Evolutionary conservation across 345 rosid species (phyloP).

Genomic region (Heritiera littoralis): DNA sequence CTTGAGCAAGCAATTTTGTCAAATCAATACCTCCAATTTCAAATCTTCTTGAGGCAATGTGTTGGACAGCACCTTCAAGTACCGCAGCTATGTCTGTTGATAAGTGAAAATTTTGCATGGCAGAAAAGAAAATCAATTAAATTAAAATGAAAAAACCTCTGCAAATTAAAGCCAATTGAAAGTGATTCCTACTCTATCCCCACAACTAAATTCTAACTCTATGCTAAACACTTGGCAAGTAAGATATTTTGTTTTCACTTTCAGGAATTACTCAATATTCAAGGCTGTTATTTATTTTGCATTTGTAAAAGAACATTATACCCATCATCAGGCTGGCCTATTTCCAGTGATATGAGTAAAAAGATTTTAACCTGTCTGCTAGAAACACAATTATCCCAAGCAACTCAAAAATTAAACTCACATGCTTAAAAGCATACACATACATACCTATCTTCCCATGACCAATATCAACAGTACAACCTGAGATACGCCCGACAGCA

Average conservation of each 20-base stretch:
- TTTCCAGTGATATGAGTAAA: neutral
- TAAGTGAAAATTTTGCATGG: neutral
- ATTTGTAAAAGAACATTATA: neutral
- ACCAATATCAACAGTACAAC: conserved; percentile 98
- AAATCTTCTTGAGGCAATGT: conserved; percentile 88
- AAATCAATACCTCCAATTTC: conserved; percentile 90
- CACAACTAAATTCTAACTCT: conserved; percentile 8
- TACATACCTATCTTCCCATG: conserved; percentile 90
- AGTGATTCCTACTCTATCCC: neutral
- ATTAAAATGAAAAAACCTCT: neutral
- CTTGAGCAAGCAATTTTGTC: conserved; percentile 75
- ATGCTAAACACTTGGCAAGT: neutral
- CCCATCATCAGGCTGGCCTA: neutral
- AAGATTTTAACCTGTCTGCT: neutral
- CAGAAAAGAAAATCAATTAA: neutral
- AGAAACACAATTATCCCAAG: neutral
- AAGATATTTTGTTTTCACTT: too few relatives aligned
- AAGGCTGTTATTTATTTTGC: too few relatives aligned
- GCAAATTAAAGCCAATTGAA: conserved; percentile 9
- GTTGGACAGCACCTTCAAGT: conserved; percentile 99
- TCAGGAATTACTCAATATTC: too few relatives aligned
- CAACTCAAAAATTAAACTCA: neutral
- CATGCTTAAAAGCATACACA: neutral
- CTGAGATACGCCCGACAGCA: conserved; percentile 97
- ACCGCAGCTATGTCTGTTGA: conserved; percentile 92